These are phyloP conservation scores for Aspergillus arachidicola DNA, from an alignment of 2,329 filamentous ascomycete genomes.

Conservation along the genomic window DNA sequence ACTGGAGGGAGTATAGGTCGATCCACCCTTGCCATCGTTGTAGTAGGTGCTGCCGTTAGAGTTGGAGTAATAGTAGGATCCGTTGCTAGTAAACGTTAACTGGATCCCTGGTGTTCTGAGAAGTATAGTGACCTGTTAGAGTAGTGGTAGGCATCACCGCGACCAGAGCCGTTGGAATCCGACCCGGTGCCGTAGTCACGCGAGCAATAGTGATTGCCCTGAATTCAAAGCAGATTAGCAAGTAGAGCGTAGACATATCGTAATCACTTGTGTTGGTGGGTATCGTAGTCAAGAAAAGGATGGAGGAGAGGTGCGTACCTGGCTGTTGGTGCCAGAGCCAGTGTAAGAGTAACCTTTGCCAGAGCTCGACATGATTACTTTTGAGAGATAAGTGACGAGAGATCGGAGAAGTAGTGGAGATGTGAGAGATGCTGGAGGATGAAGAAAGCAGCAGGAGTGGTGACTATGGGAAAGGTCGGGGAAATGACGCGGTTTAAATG, in stretches of 20 bases:
- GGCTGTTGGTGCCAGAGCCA: conserved; percentile 62
- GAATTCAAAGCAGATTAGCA: not conserved
- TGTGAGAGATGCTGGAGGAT: too few relatives aligned
- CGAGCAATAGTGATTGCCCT: conserved; percentile 71
- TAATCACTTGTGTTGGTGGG: too few relatives aligned
- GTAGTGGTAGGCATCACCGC: conserved; percentile 55
- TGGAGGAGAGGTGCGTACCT: conserved; percentile 47
- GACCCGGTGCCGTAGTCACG: conserved; percentile 64
- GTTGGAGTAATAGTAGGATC: conserved; percentile 76
- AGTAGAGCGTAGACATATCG: too few relatives aligned
- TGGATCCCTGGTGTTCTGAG: not conserved
- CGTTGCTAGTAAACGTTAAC: conserved; percentile 48
- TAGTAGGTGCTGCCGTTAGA: conserved; percentile 69
- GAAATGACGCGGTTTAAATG: too few relatives aligned
- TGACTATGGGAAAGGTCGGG: too few relatives aligned
- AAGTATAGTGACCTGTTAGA: conserved; percentile 58
- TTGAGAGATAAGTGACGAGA: too few relatives aligned
- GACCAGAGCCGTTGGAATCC: conserved; percentile 54
- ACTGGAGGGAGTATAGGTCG: conserved; percentile 63
- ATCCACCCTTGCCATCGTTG: conserved; percentile 61
- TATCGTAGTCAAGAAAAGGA: not conserved
- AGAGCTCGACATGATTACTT: conserved; percentile 20
- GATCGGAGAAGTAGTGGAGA: too few relatives aligned
- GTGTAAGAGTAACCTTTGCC: conserved; percentile 42
- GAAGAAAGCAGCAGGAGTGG: too few relatives aligned